Base-by-base conservation (phyloP, 1,284 basidiomycete genomes). In the Agaricales sp. region DNA sequence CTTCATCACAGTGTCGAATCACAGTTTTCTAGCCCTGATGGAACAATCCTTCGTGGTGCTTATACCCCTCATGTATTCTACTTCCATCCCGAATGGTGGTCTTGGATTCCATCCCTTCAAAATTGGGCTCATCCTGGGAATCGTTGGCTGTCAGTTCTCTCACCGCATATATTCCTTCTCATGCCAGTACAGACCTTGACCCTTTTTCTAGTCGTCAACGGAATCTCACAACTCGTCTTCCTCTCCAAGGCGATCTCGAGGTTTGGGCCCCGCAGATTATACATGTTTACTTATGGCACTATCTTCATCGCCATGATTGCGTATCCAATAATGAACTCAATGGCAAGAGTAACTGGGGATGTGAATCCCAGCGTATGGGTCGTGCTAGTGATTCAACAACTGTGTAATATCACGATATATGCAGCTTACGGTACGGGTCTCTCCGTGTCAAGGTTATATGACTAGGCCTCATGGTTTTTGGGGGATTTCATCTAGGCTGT, bases 1-100 rank as follows among this genome's bases (percentile, higher is more conserved):
- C n/a, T 44, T 61, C 1, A 57, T 63, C n/a, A 55, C 68, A 4
- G 55, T 69, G 14, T 4, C 55, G 12, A 64, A 61, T 52, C 65
- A 66, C 51, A 56, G 55, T 4, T 56, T 65, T 39, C 53, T 69
- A 2, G 55, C 61, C 8, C 66, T 71, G 41, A 51, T 63, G n/a
- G 65, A 69, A 38, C 69, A 69, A 47, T 54, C 53, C 8, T 56
- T 58, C 38, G 39, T 50, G 11, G 61, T 60, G 3, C 57, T 65
- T 37, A 57, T 57, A n/a, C 61, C 62, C 11, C 53, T 63, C 14
- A 53, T 61, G 45, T 58, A 63, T 45, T 57, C 58, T 11, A 49
- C 55, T 26, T 56, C 60, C 8, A 54, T 58, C 12, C 30, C 52
- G 4, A 35, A 54, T 3, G 61, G 61, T 13, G 61, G 61, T 18